A percentile compares a stretch with the other conserved stretches of the same genome.
These are phyloP conservation scores for Puccinia brachypodii DNA, from an alignment of 1,284 basidiomycete genomes.

Conservation along the genomic window DNA sequence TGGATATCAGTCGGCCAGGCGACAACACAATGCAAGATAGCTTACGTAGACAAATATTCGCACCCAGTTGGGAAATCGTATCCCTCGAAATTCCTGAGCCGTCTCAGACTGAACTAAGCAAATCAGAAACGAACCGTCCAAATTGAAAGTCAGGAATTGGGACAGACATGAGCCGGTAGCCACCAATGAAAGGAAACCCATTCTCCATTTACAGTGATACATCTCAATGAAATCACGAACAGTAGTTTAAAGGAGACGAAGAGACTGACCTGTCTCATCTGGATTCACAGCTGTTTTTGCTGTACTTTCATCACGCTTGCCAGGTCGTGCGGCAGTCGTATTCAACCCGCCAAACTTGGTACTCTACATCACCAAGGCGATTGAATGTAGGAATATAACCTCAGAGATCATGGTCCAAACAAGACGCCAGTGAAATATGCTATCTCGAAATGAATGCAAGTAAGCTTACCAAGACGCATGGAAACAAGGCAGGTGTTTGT, in stretches of 20 bases:
- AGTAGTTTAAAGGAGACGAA: background rate
- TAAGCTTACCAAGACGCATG: constrained; percentile 68
- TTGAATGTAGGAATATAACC: background rate
- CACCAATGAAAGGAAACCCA: background rate
- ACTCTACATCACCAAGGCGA: constrained; percentile 11
- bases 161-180: constrained; percentile 59
- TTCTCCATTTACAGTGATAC: no score
- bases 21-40: background rate
- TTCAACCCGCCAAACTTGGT: constrained; percentile 34
- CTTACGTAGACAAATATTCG: constrained; percentile 77
- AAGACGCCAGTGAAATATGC: background rate
- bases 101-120: constrained; percentile 22
- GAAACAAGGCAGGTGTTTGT: constrained; percentile 77
- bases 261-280: constrained; percentile 24
- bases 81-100: constrained; percentile 67
- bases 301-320: constrained; percentile 17
- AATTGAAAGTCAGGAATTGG: constrained; percentile 59
- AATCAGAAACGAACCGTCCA: background rate
- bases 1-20: background rate
- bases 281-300: background rate
- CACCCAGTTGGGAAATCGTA: constrained; percentile 84
- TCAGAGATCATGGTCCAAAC: background rate
- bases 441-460: background rate
- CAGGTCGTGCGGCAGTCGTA: background rate
- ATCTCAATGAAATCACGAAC: background rate